phyloP scores from a whole-genome alignment of 305 asterid species.

The Striga hermonthica region DNA sequence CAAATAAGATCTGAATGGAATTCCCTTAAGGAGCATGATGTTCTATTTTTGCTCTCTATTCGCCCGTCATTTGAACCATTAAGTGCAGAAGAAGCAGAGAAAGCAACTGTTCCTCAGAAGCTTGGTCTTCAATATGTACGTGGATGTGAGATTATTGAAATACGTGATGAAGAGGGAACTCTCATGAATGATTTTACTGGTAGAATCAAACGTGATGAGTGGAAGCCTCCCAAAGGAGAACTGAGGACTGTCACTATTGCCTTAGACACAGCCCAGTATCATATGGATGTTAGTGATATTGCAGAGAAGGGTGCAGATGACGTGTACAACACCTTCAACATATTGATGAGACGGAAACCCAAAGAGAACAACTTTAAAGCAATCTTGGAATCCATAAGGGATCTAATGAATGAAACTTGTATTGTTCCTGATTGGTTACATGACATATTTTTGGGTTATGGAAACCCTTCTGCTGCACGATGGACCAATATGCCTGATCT shows the following conservation, averaged over 20 bases:
- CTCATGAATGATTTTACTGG: slow-evolving; percentile 99
- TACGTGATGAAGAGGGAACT: slow-evolving; percentile 92
- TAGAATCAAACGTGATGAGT: slow-evolving; percentile 89
- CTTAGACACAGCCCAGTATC: slow-evolving; percentile 94
- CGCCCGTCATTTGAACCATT: slow-evolving; percentile 90
- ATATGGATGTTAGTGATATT: slow-evolving; percentile 93
- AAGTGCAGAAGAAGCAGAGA: slow-evolving; percentile 80
- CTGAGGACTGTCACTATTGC: slow-evolving; percentile 88
- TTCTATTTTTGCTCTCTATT: slow-evolving; percentile 78
- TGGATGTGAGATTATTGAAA: slow-evolving; percentile 94
- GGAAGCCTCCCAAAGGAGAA: slow-evolving; percentile 99
- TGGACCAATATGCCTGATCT: slow-evolving; percentile 95
- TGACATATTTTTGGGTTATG: slow-evolving; percentile 96
- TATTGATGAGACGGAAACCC: slow-evolving; percentile 95
- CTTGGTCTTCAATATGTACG: slow-evolving; percentile 96
- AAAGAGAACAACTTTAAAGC: slow-evolving; percentile 99
- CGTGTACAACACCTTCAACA: slow-evolving; percentile 78
- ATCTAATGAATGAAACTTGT: slow-evolving; percentile 97
- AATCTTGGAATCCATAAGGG: slow-evolving; percentile 94
- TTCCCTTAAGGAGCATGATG: slow-evolving; percentile 95
- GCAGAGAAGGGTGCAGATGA: slow-evolving; percentile 93
- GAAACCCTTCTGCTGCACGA: slow-evolving; percentile 93
- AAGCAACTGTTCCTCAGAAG: slow-evolving; percentile 84
- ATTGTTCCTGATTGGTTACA: slow-evolving; percentile 98
- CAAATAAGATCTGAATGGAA: slow-evolving; percentile 98